Percentiles rank a stretch among this genome's conserved stretches.
Conservation (phyloP, 441 rosid genomes). For the Bruguiera hainesii region DNA sequence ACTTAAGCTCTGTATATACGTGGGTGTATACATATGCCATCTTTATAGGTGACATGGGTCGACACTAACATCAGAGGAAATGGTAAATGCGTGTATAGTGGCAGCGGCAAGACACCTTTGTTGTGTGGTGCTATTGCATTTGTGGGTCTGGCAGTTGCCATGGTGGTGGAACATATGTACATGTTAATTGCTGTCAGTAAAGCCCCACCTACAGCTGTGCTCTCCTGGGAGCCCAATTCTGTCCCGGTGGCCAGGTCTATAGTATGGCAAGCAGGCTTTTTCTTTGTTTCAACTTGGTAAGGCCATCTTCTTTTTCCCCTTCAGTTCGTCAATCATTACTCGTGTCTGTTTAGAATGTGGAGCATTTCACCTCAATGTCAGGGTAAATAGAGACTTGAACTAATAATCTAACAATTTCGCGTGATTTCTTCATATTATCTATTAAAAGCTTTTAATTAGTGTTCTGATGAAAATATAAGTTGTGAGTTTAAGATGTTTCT, state of each 20-base stretch:
- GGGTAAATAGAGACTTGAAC: no score
- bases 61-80: constrained; percentile 16
- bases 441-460: no score
- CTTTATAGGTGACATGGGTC: constrained; percentile 52
- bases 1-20: neutral
- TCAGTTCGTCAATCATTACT: neutral
- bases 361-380: no score
- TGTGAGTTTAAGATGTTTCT: no score
- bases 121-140: constrained; percentile 61
- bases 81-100: constrained; percentile 57
- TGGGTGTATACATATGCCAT: neutral
- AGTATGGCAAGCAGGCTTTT: constrained; percentile 65
- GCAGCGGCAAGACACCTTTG: constrained; percentile 76
- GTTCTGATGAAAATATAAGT: no score
- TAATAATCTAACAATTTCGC: no score
- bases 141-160: constrained; percentile 53
- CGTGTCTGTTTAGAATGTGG: no score
- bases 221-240: constrained; percentile 46
- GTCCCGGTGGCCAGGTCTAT: constrained; percentile 37
- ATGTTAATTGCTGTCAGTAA: constrained; percentile 63
- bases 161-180: constrained; percentile 68
- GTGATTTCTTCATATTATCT: no score
- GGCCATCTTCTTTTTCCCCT: neutral
- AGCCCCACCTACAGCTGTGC: constrained; percentile 48
- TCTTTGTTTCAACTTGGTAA: constrained; percentile 82